Conservation (phyloP, 2,329 filamentous ascomycete genomes). For the Xylariaceae sp. region DNA sequence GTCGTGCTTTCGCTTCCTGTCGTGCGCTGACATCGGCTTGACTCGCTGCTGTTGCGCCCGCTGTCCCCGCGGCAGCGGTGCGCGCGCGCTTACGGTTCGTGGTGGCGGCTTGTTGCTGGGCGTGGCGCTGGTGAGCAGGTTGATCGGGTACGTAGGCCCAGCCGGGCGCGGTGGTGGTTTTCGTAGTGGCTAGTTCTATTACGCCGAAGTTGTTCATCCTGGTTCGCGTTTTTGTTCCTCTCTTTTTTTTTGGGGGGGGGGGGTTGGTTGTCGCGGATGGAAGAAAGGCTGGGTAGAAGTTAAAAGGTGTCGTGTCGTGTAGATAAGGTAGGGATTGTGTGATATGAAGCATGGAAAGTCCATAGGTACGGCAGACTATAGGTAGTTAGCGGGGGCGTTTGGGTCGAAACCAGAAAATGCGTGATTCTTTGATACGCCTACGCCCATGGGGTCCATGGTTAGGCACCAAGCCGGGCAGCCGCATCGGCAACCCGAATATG, state of each 20-base stretch:
- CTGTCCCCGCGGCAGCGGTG: slow-evolving; percentile 47
- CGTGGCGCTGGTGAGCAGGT: slow-evolving; percentile 36
- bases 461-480: no score
- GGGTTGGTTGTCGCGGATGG: neutral
- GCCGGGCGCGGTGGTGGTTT: slow-evolving; percentile 68
- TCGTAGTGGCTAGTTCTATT: slow-evolving; percentile 70
- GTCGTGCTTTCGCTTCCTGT: slow-evolving; percentile 73
- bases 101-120: slow-evolving; percentile 31
- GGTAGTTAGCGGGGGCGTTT: no score
- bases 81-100: slow-evolving; percentile 64
- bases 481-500: no score
- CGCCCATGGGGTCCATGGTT: no score
- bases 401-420: no score
- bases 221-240: neutral
- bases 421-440: no score
- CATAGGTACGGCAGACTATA: no score
- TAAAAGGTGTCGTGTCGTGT: no score
- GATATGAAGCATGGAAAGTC: no score
- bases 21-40: slow-evolving; percentile 68
- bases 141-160: slow-evolving; percentile 88
- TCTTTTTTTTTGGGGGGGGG: no score
- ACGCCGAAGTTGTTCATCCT: slow-evolving; percentile 67
- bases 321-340: no score
- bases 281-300: neutral
- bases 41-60: slow-evolving; percentile 42